Evolutionary conservation across 2,329 filamentous ascomycete species (phyloP).

Genomic region (Endoconidiophora polonica): DNA sequence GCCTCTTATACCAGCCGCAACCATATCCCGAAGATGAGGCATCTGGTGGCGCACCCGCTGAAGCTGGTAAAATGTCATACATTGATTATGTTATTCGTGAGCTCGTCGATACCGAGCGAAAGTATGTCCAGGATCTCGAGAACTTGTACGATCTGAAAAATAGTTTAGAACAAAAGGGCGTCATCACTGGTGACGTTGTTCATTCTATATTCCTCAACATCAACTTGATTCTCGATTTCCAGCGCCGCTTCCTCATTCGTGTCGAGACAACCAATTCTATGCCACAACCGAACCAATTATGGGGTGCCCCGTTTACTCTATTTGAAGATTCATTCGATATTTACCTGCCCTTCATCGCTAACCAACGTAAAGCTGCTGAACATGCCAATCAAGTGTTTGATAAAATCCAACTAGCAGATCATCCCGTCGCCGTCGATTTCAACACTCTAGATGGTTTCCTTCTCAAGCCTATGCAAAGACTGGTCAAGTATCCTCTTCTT

Average conservation of each 20-base stretch:
- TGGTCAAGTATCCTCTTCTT: slow-evolving; percentile 86
- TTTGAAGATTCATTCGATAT: slow-evolving; percentile 81
- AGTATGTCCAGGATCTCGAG: slow-evolving; percentile 94
- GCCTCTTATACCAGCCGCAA: slow-evolving; percentile 48
- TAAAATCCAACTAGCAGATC: slow-evolving; percentile 62
- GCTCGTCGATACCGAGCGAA: slow-evolving; percentile 84
- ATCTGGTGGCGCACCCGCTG: slow-evolving; percentile 21
- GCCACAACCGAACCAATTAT: slow-evolving; percentile 61
- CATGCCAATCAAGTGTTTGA: slow-evolving; percentile 75
- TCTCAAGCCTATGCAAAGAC: slow-evolving; percentile 86
- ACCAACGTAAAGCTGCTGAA: slow-evolving; percentile 78
- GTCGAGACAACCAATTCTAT: slow-evolving; percentile 90
- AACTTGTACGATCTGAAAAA: slow-evolving; percentile 87
- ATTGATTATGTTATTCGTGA: slow-evolving; percentile 83
- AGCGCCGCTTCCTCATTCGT: slow-evolving; percentile 83
- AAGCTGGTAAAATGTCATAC: slow-evolving; percentile 53
- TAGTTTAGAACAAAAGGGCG: slow-evolving; percentile 69
- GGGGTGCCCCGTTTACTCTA: slow-evolving; percentile 78
- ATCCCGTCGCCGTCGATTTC: slow-evolving; percentile 68
- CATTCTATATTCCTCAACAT: slow-evolving; percentile 96
- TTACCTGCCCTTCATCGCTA: slow-evolving; percentile 94
- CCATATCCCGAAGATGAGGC: slow-evolving; percentile 38
- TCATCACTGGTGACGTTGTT: slow-evolving; percentile 74
- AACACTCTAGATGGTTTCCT: slow-evolving; percentile 84
- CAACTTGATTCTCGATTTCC: slow-evolving; percentile 87